Percentiles rank a stretch among this genome's conserved stretches.
These are phyloP conservation scores for Orbilia oligospora DNA, from an alignment of 2,329 filamentous ascomycete genomes.

Conservation along the genomic window DNA sequence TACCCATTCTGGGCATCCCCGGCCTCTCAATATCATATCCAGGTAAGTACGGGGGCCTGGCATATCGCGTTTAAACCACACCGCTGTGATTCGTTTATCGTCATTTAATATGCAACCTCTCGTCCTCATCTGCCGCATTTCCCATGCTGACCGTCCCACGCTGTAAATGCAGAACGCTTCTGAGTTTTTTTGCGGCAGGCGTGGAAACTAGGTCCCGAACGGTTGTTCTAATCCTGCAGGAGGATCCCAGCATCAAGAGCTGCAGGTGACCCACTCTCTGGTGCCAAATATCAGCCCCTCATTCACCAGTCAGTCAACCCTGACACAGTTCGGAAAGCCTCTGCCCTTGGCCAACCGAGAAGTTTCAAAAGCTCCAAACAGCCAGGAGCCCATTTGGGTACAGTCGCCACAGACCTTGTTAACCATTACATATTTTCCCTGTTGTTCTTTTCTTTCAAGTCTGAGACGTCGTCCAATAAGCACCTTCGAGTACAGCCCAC, in stretches of 20 bases:
- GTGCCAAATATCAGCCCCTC: slow-evolving; percentile 26
- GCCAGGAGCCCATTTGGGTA: slow-evolving; percentile 41
- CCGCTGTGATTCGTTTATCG: slow-evolving; percentile 19
- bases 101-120: background rate
- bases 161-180: slow-evolving; percentile 5
- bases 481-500: slow-evolving; percentile 38
- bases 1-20: background rate
- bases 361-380: slow-evolving; percentile 38
- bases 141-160: background rate
- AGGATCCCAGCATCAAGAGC: slow-evolving; percentile 37
- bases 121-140: background rate
- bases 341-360: slow-evolving; percentile 38
- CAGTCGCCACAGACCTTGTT: slow-evolving; percentile 35
- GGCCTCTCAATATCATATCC: slow-evolving; percentile 13
- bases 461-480: slow-evolving; percentile 33
- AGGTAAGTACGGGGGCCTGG: slow-evolving; percentile 17
- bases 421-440: slow-evolving; percentile 9
- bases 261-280: slow-evolving; percentile 44
- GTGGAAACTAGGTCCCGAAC: slow-evolving; percentile 28
- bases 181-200: slow-evolving; percentile 21
- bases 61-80: slow-evolving; percentile 16
- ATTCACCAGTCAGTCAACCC: slow-evolving; percentile 30
- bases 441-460: slow-evolving; percentile 12
- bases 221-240: slow-evolving; percentile 36
- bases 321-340: slow-evolving; percentile 26